Evolutionary conservation across 768 basidiomycete genomes (phyloP).

Genomic region (Galerina marginata): DNA sequence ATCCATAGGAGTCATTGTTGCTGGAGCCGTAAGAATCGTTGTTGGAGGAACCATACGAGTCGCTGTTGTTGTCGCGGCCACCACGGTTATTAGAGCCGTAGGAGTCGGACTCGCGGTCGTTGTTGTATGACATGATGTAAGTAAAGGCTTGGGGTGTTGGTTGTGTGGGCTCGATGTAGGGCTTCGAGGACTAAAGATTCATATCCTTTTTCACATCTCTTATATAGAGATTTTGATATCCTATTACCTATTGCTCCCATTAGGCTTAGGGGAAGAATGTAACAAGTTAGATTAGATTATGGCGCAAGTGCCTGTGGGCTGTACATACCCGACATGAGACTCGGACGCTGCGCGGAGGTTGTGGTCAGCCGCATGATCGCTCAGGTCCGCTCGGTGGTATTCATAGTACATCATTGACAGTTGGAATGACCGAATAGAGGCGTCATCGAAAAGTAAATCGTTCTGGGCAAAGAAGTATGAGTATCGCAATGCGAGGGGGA

Average conservation of each 20-base stretch:
- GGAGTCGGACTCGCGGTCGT: constrained; percentile 25
- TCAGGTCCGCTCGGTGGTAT: constrained; percentile 10
- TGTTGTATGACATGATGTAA: constrained; percentile 29
- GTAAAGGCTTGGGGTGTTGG: neutral
- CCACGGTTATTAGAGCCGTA: constrained; percentile 27
- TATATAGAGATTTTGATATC: neutral
- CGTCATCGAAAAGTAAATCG: neutral
- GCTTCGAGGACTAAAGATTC: constrained; percentile 1
- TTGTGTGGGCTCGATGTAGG: constrained; percentile 1
- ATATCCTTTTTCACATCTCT: neutral
- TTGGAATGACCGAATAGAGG: constrained; percentile 15
- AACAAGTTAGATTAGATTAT: too few species aligned
- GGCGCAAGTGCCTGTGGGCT: constrained; percentile 12
- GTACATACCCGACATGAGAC: neutral
- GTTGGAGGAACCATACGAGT: constrained; percentile 21
- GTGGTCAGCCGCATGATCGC: constrained; percentile 16
- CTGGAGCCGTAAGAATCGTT: constrained; percentile 14
- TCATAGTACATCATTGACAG: constrained; percentile 11
- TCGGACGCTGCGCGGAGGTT: constrained; percentile 3
- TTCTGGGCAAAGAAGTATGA: neutral
- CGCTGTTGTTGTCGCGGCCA: neutral
- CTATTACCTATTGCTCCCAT: too few species aligned
- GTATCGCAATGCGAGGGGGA: neutral
- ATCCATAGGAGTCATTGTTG: constrained; percentile 16
- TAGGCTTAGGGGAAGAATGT: neutral